A percentile compares a stretch with the other conserved stretches of the same genome.
Evolutionary conservation across 2,329 filamentous ascomycete species (phyloP).

Genomic region (Penicillium sp.): DNA sequence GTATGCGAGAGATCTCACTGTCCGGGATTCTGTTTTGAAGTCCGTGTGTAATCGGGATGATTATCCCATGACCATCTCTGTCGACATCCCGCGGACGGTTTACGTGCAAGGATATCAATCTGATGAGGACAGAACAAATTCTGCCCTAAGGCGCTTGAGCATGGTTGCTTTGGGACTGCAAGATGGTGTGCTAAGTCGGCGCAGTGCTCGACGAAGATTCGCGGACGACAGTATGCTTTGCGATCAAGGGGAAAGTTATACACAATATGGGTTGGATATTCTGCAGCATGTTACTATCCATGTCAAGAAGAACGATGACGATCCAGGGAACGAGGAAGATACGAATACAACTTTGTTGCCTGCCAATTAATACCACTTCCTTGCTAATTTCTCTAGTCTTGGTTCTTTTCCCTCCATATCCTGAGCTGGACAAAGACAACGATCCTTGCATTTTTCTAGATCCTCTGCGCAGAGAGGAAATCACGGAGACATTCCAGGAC

Average conservation of each 20-base stretch:
- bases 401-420: not conserved
- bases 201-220: not conserved
- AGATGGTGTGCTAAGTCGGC: not conserved
- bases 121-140: not conserved
- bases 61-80: not conserved
- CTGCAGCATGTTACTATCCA: not conserved
- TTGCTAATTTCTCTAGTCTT: not conserved
- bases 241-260: not conserved
- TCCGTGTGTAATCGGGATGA: not conserved
- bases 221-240: not conserved
- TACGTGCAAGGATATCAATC: not conserved
- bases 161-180: not conserved
- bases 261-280: not conserved
- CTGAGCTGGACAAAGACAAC: not conserved
- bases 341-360: not conserved
- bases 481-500: not conserved
- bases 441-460: not conserved
- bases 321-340: too few species aligned
- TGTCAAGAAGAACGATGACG: not conserved
- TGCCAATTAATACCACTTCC: not conserved
- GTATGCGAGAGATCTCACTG: not conserved
- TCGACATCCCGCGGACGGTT: not conserved
- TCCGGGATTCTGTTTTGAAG: not conserved
- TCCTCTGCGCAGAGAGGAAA: not conserved
- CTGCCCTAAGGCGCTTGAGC: not conserved